Conservation (phyloP, 768 basidiomycete species). For the Lactifluus piperatus region DNA sequence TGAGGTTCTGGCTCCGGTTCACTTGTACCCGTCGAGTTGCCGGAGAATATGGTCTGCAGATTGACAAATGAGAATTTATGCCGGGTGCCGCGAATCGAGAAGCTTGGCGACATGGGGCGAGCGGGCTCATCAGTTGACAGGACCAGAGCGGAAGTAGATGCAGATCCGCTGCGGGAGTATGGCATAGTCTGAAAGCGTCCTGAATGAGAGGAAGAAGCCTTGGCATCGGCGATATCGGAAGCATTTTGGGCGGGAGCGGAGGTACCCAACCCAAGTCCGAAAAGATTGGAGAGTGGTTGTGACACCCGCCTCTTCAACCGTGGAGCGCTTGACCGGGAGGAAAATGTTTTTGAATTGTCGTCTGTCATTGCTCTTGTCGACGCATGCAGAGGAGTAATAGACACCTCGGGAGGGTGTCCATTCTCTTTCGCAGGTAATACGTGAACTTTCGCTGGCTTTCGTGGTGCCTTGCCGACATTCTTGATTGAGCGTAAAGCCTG, state of each 20-base stretch:
- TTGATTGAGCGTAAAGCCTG: constrained; percentile 31
- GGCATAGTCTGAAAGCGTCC: constrained; percentile 4
- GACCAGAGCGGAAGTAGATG: constrained; percentile 13
- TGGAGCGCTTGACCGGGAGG: constrained; percentile 20
- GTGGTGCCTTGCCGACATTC: constrained; percentile 25
- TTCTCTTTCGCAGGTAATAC: constrained; percentile 9
- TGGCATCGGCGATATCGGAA: not conserved
- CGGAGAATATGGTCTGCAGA: constrained; percentile 28
- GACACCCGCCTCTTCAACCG: constrained; percentile 22
- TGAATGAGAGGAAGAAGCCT: not conserved
- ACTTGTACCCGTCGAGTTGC: not conserved
- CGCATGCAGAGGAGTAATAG: not conserved
- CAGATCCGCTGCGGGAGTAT: constrained; percentile 5
- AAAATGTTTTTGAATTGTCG: constrained; percentile 11
- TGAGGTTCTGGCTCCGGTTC: constrained; percentile 13
- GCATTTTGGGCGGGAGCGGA: not conserved
- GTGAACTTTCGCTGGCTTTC: constrained; percentile 13
- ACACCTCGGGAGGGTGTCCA: not conserved
- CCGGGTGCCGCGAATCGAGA: constrained; percentile 25
- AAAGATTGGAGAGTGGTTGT: constrained; percentile 26
- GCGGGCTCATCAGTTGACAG: not conserved
- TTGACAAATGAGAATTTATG: constrained; percentile 29
- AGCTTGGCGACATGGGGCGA: constrained; percentile 19
- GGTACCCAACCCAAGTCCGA: constrained; percentile 19
- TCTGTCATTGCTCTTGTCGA: not conserved